These are phyloP conservation scores for Steccherinum ochraceum DNA, from an alignment of 768 basidiomycete genomes.

Conservation along the genomic window DNA sequence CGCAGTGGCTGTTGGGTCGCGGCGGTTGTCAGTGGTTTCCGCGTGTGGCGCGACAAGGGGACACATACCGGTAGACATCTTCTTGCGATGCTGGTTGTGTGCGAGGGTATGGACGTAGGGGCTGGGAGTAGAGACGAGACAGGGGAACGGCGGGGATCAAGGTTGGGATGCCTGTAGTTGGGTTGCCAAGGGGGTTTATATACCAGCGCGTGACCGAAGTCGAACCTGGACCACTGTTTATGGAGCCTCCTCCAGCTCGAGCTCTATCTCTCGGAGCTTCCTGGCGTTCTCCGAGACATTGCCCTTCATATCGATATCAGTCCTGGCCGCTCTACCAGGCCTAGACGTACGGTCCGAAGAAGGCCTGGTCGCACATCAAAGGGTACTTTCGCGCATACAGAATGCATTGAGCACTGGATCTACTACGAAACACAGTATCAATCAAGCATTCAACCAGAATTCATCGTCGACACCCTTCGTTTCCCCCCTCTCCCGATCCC, in stretches of 20 bases:
- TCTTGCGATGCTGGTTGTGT: background rate
- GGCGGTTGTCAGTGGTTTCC: background rate
- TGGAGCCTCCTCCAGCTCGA: too few species aligned
- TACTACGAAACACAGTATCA: too few species aligned
- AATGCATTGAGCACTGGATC: too few species aligned
- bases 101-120: background rate
- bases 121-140: background rate
- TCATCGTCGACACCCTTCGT: slow-evolving; percentile 20
- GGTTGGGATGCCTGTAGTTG: background rate
- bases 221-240: too few species aligned
- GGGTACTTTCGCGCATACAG: too few species aligned
- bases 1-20: background rate
- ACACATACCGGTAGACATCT: background rate
- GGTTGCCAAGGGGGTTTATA: background rate
- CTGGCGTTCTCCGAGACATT: too few species aligned
- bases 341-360: too few species aligned
- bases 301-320: too few species aligned
- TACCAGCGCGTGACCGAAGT: background rate
- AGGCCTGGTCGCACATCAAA: too few species aligned
- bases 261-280: too few species aligned
- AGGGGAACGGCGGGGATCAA: background rate
- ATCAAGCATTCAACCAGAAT: slow-evolving; percentile 18
- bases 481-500: slow-evolving; percentile 15
- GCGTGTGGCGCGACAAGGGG: background rate
- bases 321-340: too few species aligned